A percentile compares a stretch with the other conserved stretches of the same genome.
Evolutionary conservation across 2,329 filamentous ascomycete genomes (phyloP).

Genomic region (Neocucurbitaria cava): DNA sequence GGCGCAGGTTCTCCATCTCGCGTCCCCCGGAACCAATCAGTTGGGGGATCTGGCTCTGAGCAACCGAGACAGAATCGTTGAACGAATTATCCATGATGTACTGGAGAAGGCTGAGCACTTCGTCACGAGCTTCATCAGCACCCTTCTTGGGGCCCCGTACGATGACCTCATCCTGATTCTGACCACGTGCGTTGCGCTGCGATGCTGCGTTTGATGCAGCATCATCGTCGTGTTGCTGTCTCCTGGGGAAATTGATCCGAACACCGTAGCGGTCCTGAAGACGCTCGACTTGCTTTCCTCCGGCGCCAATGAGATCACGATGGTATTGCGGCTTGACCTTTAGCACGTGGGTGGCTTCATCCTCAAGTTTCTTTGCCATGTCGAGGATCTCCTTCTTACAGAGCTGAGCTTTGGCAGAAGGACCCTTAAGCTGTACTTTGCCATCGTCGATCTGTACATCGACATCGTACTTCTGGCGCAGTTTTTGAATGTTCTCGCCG

Average conservation of each 20-base stretch:
- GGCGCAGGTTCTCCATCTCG: constrained; percentile 88
- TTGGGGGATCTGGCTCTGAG: constrained; percentile 91
- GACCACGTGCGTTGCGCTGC: constrained; percentile 69
- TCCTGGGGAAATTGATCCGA: constrained; percentile 92
- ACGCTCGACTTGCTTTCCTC: constrained; percentile 87
- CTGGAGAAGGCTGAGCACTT: constrained; percentile 86
- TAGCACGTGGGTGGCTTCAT: constrained; percentile 85
- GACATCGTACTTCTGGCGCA: constrained; percentile 73
- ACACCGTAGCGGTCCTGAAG: constrained; percentile 93
- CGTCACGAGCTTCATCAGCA: constrained; percentile 88
- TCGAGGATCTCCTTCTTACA: constrained; percentile 82
- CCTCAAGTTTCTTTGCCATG: constrained; percentile 82
- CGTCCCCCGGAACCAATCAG: constrained; percentile 90
- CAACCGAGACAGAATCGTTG: constrained; percentile 79
- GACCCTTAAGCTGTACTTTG: constrained; percentile 93
- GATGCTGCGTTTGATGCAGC: constrained; percentile 67
- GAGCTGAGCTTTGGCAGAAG: constrained; percentile 89
- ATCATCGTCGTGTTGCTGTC: constrained; percentile 70
- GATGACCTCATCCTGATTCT: constrained; percentile 86
- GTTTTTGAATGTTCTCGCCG: constrained; percentile 72
- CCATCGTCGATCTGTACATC: constrained; percentile 91
- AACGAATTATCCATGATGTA: constrained; percentile 89
- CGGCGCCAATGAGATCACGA: constrained; percentile 87
- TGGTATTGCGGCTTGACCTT: constrained; percentile 96
- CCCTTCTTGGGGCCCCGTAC: constrained; percentile 92